Evolutionary conservation across 148 eudicot genomes (phyloP).

Genomic region (Silene uniflora): DNA sequence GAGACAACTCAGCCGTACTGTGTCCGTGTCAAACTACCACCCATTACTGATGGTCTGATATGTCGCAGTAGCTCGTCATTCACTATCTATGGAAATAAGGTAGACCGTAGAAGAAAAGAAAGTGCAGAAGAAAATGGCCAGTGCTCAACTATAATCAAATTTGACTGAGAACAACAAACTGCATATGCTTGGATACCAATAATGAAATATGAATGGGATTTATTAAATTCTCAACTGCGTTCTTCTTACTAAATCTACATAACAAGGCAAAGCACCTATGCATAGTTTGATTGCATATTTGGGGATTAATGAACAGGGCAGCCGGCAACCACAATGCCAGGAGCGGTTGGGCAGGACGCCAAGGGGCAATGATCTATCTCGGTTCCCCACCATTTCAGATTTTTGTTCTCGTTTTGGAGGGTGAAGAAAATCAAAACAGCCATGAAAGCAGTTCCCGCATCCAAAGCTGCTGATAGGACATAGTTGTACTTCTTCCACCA

Average conservation of each 20-base stretch:
- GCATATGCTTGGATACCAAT: neutral
- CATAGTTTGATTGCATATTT: conserved; percentile 12
- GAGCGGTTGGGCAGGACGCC: conserved; percentile 89
- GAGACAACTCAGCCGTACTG: no score
- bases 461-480: conserved; percentile 86
- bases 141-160: neutral
- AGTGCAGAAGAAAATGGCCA: neutral
- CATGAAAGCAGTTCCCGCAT: conserved; percentile 99
- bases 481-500: conserved; percentile 99
- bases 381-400: conserved; percentile 93
- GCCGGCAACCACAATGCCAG: conserved; percentile 59
- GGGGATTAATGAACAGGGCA: conserved; percentile 53
- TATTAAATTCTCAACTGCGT: conserved; percentile 12
- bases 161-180: neutral
- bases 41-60: no score
- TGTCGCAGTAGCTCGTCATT: no score
- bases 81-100: no score
- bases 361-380: conserved; percentile 83
- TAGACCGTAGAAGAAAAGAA: no score
- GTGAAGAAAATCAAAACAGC: conserved; percentile 83
- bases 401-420: conserved; percentile 66
- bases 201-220: neutral
- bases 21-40: no score
- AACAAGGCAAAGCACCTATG: conserved; percentile 10
- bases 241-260: conserved; percentile 8